Conservation (phyloP, 345 rosid species). For the Hibiscus trionum region DNA sequence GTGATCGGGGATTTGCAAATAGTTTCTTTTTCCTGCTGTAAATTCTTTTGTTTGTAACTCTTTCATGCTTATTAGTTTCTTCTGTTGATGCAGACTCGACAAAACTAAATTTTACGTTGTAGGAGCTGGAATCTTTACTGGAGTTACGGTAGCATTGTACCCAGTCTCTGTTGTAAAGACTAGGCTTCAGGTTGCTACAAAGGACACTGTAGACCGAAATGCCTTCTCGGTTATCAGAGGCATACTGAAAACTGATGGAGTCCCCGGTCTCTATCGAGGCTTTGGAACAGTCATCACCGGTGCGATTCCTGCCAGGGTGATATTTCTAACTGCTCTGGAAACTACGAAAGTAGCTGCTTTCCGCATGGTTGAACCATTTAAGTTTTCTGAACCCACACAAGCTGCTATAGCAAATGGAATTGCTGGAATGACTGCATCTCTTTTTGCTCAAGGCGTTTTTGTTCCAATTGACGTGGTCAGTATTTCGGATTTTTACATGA, state of each 20-base stretch:
- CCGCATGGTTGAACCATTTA: conserved; percentile 54
- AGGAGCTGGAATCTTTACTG: conserved; percentile 97
- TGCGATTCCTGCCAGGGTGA: conserved; percentile 83
- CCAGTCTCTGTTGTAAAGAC: conserved; percentile 91
- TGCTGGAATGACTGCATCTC: conserved; percentile 90
- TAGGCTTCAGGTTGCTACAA: conserved; percentile 91
- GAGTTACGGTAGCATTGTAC: conserved; percentile 80
- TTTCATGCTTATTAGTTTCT: conserved; percentile 13
- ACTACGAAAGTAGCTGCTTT: conserved; percentile 77
- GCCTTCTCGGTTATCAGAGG: conserved; percentile 76
- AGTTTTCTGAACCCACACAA: conserved; percentile 64
- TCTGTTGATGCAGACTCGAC: conserved; percentile 64
- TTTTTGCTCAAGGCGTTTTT: conserved; percentile 79
- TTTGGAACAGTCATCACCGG: conserved; percentile 95
- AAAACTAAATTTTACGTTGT: conserved; percentile 78
- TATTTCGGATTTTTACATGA: neutral
- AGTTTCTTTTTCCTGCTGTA: neutral
- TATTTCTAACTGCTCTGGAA: conserved; percentile 82
- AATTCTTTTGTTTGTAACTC: neutral
- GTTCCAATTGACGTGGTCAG: conserved; percentile 95
- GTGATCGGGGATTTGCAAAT: neutral
- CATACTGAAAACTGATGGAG: conserved; percentile 63
- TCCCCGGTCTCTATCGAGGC: conserved; percentile 91
- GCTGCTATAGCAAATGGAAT: conserved; percentile 92
- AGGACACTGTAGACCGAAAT: conserved; percentile 61